These are phyloP conservation scores for Verticillium alfalfae DNA, from an alignment of 2,329 filamentous ascomycete genomes.

Conservation along the genomic window DNA sequence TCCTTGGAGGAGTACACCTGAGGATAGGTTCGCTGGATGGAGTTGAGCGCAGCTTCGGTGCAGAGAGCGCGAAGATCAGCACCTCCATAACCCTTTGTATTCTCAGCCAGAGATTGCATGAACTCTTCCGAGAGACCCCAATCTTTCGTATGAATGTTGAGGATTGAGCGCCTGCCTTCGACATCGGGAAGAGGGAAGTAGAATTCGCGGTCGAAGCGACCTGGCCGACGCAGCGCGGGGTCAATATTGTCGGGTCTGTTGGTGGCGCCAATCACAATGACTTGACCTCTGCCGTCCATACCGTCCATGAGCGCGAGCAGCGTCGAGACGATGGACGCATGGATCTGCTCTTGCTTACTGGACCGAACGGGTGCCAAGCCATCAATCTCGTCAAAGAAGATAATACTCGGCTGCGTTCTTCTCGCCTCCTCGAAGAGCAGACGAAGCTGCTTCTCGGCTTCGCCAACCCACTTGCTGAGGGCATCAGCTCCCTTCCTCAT, in stretches of 20 bases:
- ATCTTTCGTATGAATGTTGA: slow-evolving; percentile 91
- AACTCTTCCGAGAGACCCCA: slow-evolving; percentile 81
- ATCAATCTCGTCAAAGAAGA: slow-evolving; percentile 99
- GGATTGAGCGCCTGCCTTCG: slow-evolving; percentile 74
- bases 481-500: slow-evolving; percentile 99
- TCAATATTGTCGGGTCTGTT: slow-evolving; percentile 96
- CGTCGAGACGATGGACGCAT: slow-evolving; percentile 94
- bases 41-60: slow-evolving; percentile 92
- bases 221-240: slow-evolving; percentile 87
- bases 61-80: slow-evolving; percentile 90
- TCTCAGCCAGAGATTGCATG: slow-evolving; percentile 76
- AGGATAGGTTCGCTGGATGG: slow-evolving; percentile 90
- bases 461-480: slow-evolving; percentile 97
- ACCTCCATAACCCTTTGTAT: slow-evolving; percentile 95
- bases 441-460: slow-evolving; percentile 91
- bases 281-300: slow-evolving; percentile 96
- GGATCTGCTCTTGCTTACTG: slow-evolving; percentile 98
- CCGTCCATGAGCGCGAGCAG: slow-evolving; percentile 93
- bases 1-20: slow-evolving; percentile 91
- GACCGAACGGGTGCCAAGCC: slow-evolving; percentile 92
- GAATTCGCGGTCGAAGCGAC: slow-evolving; percentile 94
- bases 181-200: slow-evolving; percentile 91
- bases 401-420: slow-evolving; percentile 95
- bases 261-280: slow-evolving; percentile 98
- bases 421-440: slow-evolving; percentile 92